These are phyloP conservation scores for Apiotrichum laibachii DNA, from an alignment of 1,284 basidiomycete genomes.

Conservation along the genomic window DNA sequence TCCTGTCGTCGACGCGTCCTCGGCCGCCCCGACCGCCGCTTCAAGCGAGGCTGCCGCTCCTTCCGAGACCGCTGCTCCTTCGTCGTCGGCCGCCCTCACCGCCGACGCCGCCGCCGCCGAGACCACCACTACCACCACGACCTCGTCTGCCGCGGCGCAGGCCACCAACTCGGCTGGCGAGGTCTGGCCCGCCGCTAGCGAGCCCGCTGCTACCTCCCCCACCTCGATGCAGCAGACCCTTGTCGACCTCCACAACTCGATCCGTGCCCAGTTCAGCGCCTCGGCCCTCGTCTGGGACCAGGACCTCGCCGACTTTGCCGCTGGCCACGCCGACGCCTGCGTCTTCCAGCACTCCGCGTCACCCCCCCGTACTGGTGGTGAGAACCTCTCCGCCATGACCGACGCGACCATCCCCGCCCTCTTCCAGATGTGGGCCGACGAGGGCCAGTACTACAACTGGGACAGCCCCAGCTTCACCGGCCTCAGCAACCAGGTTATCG, in stretches of 20 bases:
- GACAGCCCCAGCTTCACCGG: constrained; percentile 28
- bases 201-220: constrained; percentile 8
- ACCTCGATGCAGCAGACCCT: constrained; percentile 16
- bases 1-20: not conserved
- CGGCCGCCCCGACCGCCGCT: not conserved
- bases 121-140: constrained; percentile 12
- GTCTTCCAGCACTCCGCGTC: constrained; percentile 2
- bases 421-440: constrained; percentile 39
- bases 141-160: constrained; percentile 5
- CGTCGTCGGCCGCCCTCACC: constrained; percentile 25
- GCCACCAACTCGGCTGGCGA: not conserved
- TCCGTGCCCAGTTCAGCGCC: constrained; percentile 34
- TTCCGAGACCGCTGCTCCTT: constrained; percentile 10
- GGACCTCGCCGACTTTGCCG: constrained; percentile 9
- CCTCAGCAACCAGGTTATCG: constrained; percentile 7
- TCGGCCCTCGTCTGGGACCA: constrained; percentile 12
- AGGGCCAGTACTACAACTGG: constrained; percentile 31
- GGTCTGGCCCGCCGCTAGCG: constrained; percentile 7
- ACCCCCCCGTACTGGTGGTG: not conserved
- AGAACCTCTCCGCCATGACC: constrained; percentile 30
- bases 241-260: constrained; percentile 38
- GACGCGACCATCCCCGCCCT: constrained; percentile 26
- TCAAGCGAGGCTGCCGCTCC: not conserved
- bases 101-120: constrained; percentile 9
- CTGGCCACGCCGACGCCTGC: constrained; percentile 10